These are phyloP conservation scores for Penicillium alfredii DNA, from an alignment of 495 filamentous ascomycete genomes.

Conservation along the genomic window DNA sequence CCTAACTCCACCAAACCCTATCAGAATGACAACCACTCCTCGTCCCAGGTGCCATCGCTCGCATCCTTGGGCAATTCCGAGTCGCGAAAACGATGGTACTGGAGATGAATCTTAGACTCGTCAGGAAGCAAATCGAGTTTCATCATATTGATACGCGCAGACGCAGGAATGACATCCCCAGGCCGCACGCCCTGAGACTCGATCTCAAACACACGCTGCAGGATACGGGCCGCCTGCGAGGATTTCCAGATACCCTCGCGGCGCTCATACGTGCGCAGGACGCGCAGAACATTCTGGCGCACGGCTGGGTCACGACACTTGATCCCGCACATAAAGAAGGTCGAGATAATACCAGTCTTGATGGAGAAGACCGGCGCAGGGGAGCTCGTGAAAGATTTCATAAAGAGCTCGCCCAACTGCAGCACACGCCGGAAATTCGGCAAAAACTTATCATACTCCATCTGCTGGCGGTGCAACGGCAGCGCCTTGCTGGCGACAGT, in stretches of 20 bases:
- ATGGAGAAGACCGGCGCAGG: constrained; percentile 4
- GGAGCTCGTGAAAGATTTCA: too few species aligned
- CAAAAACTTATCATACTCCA: too few species aligned
- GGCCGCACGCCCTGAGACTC: background rate
- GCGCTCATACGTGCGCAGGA: constrained; percentile 3
- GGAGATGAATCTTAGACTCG: background rate
- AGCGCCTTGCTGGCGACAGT: too few species aligned
- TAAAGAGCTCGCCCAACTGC: too few species aligned
- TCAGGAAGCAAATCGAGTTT: background rate
- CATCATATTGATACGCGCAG: background rate
- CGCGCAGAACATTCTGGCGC: constrained; percentile 2
- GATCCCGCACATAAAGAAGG: constrained; percentile 6
- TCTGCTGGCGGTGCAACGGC: too few species aligned
- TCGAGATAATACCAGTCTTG: constrained; percentile 1
- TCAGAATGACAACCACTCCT: too few species aligned
- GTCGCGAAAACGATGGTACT: too few species aligned
- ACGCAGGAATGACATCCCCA: background rate
- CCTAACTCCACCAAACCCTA: too few species aligned
- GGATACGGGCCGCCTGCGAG: background rate
- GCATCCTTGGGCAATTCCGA: too few species aligned
- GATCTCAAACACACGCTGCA: constrained; percentile 1
- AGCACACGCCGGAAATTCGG: too few species aligned
- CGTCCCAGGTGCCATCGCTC: too few species aligned
- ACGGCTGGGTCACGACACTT: constrained; percentile 10
- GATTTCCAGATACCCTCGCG: constrained; percentile 1